Conservation (phyloP, 306 rosid genomes). For the Pyrus pyrifolia region DNA sequence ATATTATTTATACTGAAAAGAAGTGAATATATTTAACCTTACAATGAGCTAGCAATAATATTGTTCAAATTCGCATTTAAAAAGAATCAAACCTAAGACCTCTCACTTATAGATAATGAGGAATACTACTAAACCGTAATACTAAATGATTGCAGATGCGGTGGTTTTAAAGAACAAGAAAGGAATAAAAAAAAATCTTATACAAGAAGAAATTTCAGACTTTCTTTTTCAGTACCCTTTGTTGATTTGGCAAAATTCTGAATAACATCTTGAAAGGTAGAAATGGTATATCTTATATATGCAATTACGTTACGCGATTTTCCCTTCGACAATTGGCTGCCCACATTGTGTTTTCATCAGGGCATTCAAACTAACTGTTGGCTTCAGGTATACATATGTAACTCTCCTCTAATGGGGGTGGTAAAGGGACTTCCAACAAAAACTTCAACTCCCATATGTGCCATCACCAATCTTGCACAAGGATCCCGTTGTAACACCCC, state of each 20-base stretch:
- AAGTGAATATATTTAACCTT: too few relatives aligned
- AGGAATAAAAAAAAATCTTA: not conserved
- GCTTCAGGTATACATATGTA: constrained; percentile 2
- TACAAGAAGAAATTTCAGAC: not conserved
- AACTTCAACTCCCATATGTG: constrained; percentile 1
- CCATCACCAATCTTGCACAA: not conserved
- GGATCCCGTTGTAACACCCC: not conserved
- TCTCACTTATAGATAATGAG: too few relatives aligned
- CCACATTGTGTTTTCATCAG: not conserved
- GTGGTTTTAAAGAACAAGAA: too few relatives aligned
- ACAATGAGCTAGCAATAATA: too few relatives aligned
- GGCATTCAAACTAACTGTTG: constrained; percentile 9
- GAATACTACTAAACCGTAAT: too few relatives aligned
- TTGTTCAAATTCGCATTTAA: too few relatives aligned
- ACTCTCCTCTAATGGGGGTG: not conserved
- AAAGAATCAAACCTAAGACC: too few relatives aligned
- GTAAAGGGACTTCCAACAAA: constrained; percentile 11
- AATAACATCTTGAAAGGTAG: not conserved
- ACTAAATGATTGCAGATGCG: too few relatives aligned
- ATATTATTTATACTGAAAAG: too few relatives aligned
- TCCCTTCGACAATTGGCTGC: not conserved
- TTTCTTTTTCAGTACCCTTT: not conserved
- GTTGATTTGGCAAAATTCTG: not conserved
- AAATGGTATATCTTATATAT: not conserved
- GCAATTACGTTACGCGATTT: not conserved